Conservation (phyloP, 441 rosid species). For the Aleurites moluccanus region DNA sequence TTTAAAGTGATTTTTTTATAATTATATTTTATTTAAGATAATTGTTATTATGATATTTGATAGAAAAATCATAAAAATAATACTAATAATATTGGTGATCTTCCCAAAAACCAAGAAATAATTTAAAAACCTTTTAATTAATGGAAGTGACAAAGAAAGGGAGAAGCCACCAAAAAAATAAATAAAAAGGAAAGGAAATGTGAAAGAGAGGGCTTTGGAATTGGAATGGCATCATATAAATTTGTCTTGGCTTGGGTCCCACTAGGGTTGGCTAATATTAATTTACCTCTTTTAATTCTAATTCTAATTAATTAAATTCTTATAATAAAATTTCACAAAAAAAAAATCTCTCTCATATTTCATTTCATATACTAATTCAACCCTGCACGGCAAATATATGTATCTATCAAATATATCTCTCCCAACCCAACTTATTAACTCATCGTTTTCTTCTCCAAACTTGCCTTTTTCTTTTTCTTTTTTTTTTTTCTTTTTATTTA, state of each 20-base stretch:
- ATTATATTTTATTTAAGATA: too few species aligned
- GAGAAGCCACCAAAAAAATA: slow-evolving; percentile 26
- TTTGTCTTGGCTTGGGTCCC: slow-evolving; percentile 42
- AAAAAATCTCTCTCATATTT: not conserved
- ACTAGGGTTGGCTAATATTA: slow-evolving; percentile 22
- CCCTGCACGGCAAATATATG: slow-evolving; percentile 31
- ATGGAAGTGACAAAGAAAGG: slow-evolving; percentile 33
- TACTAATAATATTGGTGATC: too few species aligned
- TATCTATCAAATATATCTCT: not conserved
- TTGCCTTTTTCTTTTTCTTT: too few species aligned
- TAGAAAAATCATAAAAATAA: too few species aligned
- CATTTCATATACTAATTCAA: slow-evolving; percentile 2
- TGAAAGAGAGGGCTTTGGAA: slow-evolving; percentile 40
- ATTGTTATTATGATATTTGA: too few species aligned
- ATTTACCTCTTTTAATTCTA: not conserved
- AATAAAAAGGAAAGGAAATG: slow-evolving; percentile 8
- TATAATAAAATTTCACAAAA: too few species aligned
- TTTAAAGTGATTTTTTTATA: too few species aligned
- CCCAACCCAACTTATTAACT: not conserved
- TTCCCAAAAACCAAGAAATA: slow-evolving; percentile 40
- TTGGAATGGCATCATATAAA: slow-evolving; percentile 36
- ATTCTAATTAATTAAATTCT: not conserved
- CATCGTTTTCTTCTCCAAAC: slow-evolving; percentile 37
- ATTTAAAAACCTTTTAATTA: slow-evolving; percentile 21
- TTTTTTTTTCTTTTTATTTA: not conserved